Conservation (phyloP, 352 stramenopile genomes). For the Phytophthora uliginosa region DNA sequence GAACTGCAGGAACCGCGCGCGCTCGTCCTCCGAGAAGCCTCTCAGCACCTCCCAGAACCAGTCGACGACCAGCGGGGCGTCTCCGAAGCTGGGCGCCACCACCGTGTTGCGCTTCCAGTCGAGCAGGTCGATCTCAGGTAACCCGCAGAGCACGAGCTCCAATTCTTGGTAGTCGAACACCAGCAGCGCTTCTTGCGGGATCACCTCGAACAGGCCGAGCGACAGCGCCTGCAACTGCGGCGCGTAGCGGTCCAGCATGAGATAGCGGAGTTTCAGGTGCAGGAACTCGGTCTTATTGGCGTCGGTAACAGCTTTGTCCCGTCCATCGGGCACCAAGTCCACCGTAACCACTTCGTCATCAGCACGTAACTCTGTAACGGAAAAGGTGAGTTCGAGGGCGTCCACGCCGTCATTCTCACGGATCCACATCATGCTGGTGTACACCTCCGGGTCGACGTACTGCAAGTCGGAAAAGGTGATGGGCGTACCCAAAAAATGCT, state of each 20-base stretch:
- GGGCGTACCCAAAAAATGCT: conserved; percentile 82
- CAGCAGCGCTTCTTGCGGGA: conserved; percentile 96
- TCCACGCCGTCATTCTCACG: conserved; percentile 77
- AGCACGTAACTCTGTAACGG: conserved; percentile 73
- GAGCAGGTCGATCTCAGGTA: conserved; percentile 90
- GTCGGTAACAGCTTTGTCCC: conserved; percentile 91
- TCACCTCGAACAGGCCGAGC: conserved; percentile 97
- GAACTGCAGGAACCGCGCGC: conserved; percentile 88
- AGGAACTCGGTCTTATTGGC: conserved; percentile 97
- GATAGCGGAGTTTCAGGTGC: conserved; percentile 95
- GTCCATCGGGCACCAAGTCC: conserved; percentile 66
- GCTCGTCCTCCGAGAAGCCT: conserved; percentile 74
- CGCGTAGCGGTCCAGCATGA: conserved; percentile 94
- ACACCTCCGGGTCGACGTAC: conserved; percentile 83
- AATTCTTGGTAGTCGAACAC: conserved; percentile 99
- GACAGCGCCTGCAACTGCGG: conserved; percentile 92
- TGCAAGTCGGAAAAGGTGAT: conserved; percentile 88
- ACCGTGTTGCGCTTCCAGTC: conserved; percentile 91
- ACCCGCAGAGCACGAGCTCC: conserved; percentile 82
- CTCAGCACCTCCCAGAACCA: conserved; percentile 87
- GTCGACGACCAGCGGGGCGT: conserved; percentile 49
- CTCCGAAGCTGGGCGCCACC: conserved; percentile 60
- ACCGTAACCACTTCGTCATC: conserved; percentile 68
- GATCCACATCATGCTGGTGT: conserved; percentile 83
- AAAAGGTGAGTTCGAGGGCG: conserved; percentile 78